These are phyloP conservation scores for Stagonosporopsis rhizophila DNA, from an alignment of 2,329 filamentous ascomycete species.

Conservation along the genomic window DNA sequence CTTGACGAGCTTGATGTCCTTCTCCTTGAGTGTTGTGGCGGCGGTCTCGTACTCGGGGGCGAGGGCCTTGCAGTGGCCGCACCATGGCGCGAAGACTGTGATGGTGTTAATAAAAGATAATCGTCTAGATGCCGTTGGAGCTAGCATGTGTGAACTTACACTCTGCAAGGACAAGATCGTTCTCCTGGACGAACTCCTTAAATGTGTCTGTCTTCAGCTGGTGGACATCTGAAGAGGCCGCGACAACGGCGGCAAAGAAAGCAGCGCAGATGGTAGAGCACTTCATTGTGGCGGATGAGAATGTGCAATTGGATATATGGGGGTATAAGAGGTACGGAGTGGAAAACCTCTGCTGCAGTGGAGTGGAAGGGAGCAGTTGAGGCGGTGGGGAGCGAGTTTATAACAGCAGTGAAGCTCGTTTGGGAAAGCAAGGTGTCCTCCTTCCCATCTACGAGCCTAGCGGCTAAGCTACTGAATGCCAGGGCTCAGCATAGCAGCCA, in stretches of 20 bases:
- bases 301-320: slow-evolving; percentile 18
- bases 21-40: slow-evolving; percentile 83
- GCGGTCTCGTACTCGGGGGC: slow-evolving; percentile 91
- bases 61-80: slow-evolving; percentile 97
- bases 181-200: slow-evolving; percentile 80
- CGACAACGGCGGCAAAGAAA: slow-evolving; percentile 64
- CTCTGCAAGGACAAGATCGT: slow-evolving; percentile 91
- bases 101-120: slow-evolving; percentile 44
- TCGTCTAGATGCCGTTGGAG: not conserved
- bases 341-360: slow-evolving; percentile 31
- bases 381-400: slow-evolving; percentile 29
- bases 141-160: slow-evolving; percentile 64
- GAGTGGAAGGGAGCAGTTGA: slow-evolving; percentile 21
- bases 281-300: slow-evolving; percentile 39
- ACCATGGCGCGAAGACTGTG: slow-evolving; percentile 93
- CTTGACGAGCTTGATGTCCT: slow-evolving; percentile 85
- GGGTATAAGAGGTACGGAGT: slow-evolving; percentile 15
- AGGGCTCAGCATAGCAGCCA: slow-evolving; percentile 16
- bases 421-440: slow-evolving; percentile 25
- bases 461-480: slow-evolving; percentile 20
- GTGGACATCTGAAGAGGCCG: slow-evolving; percentile 76
- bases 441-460: not conserved
- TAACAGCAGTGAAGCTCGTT: slow-evolving; percentile 30
- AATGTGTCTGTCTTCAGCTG: slow-evolving; percentile 88
- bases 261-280: slow-evolving; percentile 49